Percentiles rank a stretch among this genome's conserved stretches.
Evolutionary conservation across 805 yeast species (phyloP).

Genomic region (Nakazawaea sp.): DNA sequence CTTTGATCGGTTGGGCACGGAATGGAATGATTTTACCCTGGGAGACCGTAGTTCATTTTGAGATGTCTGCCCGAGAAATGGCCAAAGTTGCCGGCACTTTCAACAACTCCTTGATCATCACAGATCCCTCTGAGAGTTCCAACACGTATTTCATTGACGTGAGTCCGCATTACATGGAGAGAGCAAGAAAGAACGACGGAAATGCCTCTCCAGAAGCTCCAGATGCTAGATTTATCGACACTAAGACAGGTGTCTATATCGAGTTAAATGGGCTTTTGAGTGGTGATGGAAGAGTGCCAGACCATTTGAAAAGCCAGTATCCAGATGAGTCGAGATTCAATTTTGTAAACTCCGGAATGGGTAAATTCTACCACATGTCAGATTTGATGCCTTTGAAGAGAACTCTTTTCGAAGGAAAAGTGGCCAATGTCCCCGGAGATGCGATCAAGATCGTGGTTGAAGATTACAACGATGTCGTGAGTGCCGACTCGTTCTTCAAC

Average conservation of each 20-base stretch:
- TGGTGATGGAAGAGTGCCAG: constrained; percentile 15
- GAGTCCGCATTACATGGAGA: constrained; percentile 40
- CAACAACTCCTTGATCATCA: constrained; percentile 37
- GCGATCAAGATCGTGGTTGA: constrained; percentile 16
- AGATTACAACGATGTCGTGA: constrained; percentile 19
- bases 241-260: constrained; percentile 50
- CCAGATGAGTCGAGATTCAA: constrained; percentile 16
- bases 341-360: constrained; percentile 29
- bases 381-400: constrained; percentile 20
- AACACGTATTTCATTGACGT: constrained; percentile 41
- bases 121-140: constrained; percentile 36
- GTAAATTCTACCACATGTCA: constrained; percentile 22
- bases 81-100: constrained; percentile 36
- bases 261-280: constrained; percentile 46
- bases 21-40: constrained; percentile 46
- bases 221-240: constrained; percentile 55
- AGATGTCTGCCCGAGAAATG: constrained; percentile 42
- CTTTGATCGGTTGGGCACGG: constrained; percentile 42
- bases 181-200: constrained; percentile 40
- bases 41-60: constrained; percentile 45
- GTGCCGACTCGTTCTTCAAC: constrained; percentile 16
- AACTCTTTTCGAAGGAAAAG: constrained; percentile 22
- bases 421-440: constrained; percentile 22
- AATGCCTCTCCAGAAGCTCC: constrained; percentile 34
- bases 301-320: constrained; percentile 14